Base-by-base conservation (phyloP, 1,284 basidiomycete species). In the Sporisorium scitamineum region DNA sequence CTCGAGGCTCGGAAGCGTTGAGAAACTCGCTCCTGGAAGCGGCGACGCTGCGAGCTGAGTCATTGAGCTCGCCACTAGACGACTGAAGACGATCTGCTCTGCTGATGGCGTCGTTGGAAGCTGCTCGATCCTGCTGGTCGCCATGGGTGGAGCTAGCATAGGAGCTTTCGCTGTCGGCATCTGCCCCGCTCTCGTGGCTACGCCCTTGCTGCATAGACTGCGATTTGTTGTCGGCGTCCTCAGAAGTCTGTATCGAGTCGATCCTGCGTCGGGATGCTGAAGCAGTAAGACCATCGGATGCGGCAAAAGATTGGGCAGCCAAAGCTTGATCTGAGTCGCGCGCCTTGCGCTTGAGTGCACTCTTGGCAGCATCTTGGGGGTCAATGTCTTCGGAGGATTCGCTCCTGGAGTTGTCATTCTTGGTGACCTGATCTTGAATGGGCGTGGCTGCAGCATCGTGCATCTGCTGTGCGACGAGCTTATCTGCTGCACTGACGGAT, bases 121-220 rank as follows among this genome's bases (percentile, higher is more conserved):
- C 22, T 10, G 14, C 31, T 13, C 29, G 44, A 16, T 54, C 24
- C 14, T 42, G 54, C 26, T 47, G 59, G 14, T 57, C 60, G n/a
- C 59, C 51, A 24, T 66, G 45, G 3, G 52, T 51, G 9, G 68
- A 68, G 27, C 68, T 67, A 18, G 60, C 57, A 29, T 53, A 71
- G 3, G 69, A 76, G 60, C 68, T 71, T 24, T 72, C 69, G 60
- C 67, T 70, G 58, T 72, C 77, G 6, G 77, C 73, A 37, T 76
- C 73, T 55, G 71, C 77, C 0, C 73, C 69, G 34, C 66, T 69
- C 39, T 76, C 77, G 27, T 59, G 66, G 42, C 70, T 74, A n/a
- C 50, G 67, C n/a, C 57, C 64, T 1, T 63, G 53, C 31, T 61
- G 64, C 64, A 63, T 68, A 37, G 44, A 32, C 16, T 45, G 32